Conservation (phyloP, 805 yeast genomes). For the Metschnikowia noctiluminum region DNA sequence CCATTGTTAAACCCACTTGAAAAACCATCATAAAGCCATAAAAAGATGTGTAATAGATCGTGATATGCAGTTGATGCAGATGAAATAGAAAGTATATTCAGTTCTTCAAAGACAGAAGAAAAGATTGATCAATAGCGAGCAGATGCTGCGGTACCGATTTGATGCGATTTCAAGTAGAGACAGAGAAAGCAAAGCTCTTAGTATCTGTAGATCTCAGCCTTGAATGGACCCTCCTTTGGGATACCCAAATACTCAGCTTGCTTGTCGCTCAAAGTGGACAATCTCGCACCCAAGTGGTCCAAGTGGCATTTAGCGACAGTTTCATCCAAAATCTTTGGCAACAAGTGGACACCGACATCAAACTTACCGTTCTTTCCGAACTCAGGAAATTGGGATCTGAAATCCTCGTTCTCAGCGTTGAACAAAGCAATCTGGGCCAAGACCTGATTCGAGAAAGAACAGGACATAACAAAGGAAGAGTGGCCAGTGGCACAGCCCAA, state of each 20-base stretch:
- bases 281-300: constrained; percentile 87
- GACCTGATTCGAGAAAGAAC: constrained; percentile 99
- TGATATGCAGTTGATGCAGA: constrained; percentile 48
- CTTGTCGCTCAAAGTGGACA: constrained; percentile 67
- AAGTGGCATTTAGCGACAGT: constrained; percentile 97
- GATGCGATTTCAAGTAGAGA: constrained; percentile 15
- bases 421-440: constrained; percentile 83
- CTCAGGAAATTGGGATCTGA: constrained; percentile 81
- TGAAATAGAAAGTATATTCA: constrained; percentile 22
- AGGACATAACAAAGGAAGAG: constrained; percentile 98
- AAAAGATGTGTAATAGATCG: constrained; percentile 21
- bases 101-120: constrained; percentile 1
- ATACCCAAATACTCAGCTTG: constrained; percentile 95
- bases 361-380: constrained; percentile 91
- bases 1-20: constrained; percentile 22
- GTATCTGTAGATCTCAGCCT: constrained; percentile 97
- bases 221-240: constrained; percentile 93
- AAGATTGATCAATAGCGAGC: constrained; percentile 3
- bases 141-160: neutral
- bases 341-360: constrained; percentile 86
- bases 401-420: constrained; percentile 79
- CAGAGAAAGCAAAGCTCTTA: constrained; percentile 34
- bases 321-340: constrained; percentile 98
- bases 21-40: constrained; percentile 21
- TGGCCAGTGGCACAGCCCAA: constrained; percentile 99